phyloP scores from a whole-genome alignment of 2,329 filamentous ascomycete genomes.

The Pleoardoris graminearum region DNA sequence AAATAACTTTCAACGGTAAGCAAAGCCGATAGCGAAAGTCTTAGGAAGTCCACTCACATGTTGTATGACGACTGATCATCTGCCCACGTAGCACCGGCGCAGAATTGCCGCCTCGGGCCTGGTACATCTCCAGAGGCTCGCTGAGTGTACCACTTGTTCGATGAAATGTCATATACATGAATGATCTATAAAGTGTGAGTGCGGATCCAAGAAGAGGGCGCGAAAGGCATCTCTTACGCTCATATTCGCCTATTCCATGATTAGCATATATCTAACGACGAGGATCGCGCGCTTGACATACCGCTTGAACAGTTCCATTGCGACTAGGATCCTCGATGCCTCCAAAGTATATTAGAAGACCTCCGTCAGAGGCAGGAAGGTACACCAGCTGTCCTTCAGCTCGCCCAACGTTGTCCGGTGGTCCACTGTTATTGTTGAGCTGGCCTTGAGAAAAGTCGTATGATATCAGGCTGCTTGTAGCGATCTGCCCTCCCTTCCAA shows the following conservation, averaged over 20 bases:
- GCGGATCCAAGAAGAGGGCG: not conserved
- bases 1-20: slow-evolving; percentile 54
- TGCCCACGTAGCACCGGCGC: slow-evolving; percentile 63
- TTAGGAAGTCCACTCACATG: slow-evolving; percentile 52
- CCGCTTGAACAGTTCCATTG: slow-evolving; percentile 50
- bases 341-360: slow-evolving; percentile 65
- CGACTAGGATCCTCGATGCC: slow-evolving; percentile 55
- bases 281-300: slow-evolving; percentile 15
- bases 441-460: slow-evolving; percentile 60
- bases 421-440: slow-evolving; percentile 59
- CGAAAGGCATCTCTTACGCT: slow-evolving; percentile 28
- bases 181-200: slow-evolving; percentile 51
- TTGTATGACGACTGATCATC: slow-evolving; percentile 65
- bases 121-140: slow-evolving; percentile 59
- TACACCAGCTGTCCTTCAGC: slow-evolving; percentile 65
- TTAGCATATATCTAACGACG: slow-evolving; percentile 18
- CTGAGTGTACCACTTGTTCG: slow-evolving; percentile 64
- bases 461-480: slow-evolving; percentile 57
- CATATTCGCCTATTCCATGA: slow-evolving; percentile 36
- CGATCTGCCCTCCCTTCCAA: slow-evolving; percentile 55
- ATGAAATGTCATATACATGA: slow-evolving; percentile 63
- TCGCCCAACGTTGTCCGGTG: slow-evolving; percentile 54
- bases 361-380: slow-evolving; percentile 62
- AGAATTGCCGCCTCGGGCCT: slow-evolving; percentile 60
- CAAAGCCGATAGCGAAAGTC: not conserved